phyloP scores from a whole-genome alignment of 805 yeast species.

The Candida xyloterini region DNA sequence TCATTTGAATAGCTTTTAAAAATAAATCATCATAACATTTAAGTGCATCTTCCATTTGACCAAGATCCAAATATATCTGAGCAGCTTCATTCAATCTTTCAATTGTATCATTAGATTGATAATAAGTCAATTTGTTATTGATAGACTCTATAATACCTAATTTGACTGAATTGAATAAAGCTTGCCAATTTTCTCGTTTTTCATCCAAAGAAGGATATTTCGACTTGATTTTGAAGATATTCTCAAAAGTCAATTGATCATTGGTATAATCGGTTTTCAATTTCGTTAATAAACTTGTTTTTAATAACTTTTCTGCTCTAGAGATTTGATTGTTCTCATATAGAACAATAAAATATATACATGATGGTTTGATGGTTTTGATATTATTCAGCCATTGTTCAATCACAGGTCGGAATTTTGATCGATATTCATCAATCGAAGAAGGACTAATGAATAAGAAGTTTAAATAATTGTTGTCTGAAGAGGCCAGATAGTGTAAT shows the following conservation, averaged over 20 bases:
- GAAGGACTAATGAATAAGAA: conserved; percentile 67
- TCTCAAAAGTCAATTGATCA: conserved; percentile 28
- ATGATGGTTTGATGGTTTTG: conserved; percentile 48
- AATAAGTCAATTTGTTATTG: conserved; percentile 41
- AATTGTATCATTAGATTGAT: conserved; percentile 26
- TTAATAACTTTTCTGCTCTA: conserved; percentile 27
- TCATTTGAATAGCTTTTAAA: conserved; percentile 13
- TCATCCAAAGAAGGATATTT: conserved; percentile 35
- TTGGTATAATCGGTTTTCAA: conserved; percentile 31
- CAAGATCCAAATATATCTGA: conserved; percentile 43
- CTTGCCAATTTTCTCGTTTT: conserved; percentile 50
- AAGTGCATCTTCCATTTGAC: conserved; percentile 59
- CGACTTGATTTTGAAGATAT: conserved; percentile 41
- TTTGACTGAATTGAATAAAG: conserved; percentile 44
- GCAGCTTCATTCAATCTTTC: conserved; percentile 31
- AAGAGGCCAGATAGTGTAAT: conserved; percentile 54
- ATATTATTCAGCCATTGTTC: conserved; percentile 68
- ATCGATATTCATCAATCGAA: conserved; percentile 68
- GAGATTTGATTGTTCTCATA: conserved; percentile 34
- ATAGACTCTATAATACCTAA: conserved; percentile 52
- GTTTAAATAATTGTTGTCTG: conserved; percentile 42
- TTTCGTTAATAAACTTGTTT: conserved; percentile 31
- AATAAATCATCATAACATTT: conserved; percentile 47
- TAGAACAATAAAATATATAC: conserved; percentile 51
- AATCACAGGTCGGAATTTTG: conserved; percentile 77